These are phyloP conservation scores for Phytophthora cajani DNA, from an alignment of 352 stramenopile species.

Conservation along the genomic window DNA sequence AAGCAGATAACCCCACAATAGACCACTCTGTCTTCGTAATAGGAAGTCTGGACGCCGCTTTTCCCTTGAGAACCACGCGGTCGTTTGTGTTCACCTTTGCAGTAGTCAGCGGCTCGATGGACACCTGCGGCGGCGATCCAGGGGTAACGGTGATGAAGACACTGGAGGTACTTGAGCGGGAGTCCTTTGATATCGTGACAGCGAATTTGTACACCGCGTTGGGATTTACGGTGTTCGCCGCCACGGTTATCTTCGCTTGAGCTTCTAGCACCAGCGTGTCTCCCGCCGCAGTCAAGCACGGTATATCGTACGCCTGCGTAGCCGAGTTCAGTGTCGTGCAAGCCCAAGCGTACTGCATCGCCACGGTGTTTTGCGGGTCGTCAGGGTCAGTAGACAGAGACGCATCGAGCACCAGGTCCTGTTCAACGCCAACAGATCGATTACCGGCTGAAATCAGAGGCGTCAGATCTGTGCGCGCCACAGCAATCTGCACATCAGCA, in stretches of 20 bases:
- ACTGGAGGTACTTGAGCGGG: constrained; percentile 39
- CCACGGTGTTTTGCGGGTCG: constrained; percentile 39
- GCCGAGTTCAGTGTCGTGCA: constrained; percentile 39
- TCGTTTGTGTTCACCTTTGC: constrained; percentile 68
- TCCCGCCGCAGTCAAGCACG: constrained; percentile 35
- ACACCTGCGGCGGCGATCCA: constrained; percentile 58
- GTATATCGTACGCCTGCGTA: constrained; percentile 41
- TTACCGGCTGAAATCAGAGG: constrained; percentile 53
- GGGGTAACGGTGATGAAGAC: constrained; percentile 54
- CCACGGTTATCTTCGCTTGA: constrained; percentile 43
- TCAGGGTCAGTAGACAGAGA: constrained; percentile 62
- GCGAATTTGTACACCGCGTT: constrained; percentile 67
- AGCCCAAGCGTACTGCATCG: constrained; percentile 52
- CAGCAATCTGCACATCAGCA: constrained; percentile 52
- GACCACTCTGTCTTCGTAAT: constrained; percentile 56
- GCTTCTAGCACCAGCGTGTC: constrained; percentile 30
- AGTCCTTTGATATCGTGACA: constrained; percentile 47
- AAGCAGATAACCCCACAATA: constrained; percentile 39
- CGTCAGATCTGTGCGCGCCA: constrained; percentile 48
- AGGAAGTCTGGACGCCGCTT: constrained; percentile 52
- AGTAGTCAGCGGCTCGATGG: constrained; percentile 50
- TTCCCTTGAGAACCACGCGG: constrained; percentile 59
- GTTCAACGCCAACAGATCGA: constrained; percentile 57
- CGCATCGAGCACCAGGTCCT: constrained; percentile 56
- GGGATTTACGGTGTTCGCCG: constrained; percentile 52